Conservation (phyloP, 1,284 basidiomycete species). For the Trichosporon inkin region DNA sequence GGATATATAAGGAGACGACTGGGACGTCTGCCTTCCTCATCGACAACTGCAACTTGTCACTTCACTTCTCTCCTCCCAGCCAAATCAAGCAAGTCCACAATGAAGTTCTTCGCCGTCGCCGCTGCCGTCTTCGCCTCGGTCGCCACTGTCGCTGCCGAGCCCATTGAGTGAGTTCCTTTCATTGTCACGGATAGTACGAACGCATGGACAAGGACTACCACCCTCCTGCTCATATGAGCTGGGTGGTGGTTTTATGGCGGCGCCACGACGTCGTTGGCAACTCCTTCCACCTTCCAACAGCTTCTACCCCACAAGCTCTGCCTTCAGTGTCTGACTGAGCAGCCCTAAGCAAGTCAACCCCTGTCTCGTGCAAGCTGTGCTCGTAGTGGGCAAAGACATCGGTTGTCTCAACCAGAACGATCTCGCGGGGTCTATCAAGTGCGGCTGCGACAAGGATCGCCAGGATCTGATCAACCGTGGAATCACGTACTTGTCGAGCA, state of each 20-base stretch:
- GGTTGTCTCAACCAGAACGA: not conserved
- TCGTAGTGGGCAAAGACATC: not conserved
- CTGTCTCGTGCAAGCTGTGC: not conserved
- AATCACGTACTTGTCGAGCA: too few relatives aligned
- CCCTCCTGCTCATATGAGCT: too few relatives aligned
- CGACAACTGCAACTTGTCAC: not conserved
- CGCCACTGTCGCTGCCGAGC: not conserved
- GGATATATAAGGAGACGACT: not conserved
- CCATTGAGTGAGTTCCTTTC: not conserved
- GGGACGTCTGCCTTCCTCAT: not conserved
- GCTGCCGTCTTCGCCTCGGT: not conserved
- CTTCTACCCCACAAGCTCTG: too few relatives aligned
- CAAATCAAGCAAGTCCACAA: not conserved
- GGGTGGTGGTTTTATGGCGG: too few relatives aligned
- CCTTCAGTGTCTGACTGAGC: not conserved
- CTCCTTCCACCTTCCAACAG: too few relatives aligned
- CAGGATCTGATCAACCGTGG: not conserved
- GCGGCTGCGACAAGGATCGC: not conserved
- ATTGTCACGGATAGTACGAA: too few relatives aligned
- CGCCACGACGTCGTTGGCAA: too few relatives aligned
- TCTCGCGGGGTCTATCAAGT: not conserved
- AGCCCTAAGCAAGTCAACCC: not conserved
- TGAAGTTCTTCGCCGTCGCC: slow-evolving; percentile 1
- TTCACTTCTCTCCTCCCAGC: not conserved
- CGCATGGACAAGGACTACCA: too few relatives aligned